A percentile compares a stretch with the other conserved stretches of the same genome.
Conservation (phyloP, 441 rosid species). For the Monsonia emarginata region DNA sequence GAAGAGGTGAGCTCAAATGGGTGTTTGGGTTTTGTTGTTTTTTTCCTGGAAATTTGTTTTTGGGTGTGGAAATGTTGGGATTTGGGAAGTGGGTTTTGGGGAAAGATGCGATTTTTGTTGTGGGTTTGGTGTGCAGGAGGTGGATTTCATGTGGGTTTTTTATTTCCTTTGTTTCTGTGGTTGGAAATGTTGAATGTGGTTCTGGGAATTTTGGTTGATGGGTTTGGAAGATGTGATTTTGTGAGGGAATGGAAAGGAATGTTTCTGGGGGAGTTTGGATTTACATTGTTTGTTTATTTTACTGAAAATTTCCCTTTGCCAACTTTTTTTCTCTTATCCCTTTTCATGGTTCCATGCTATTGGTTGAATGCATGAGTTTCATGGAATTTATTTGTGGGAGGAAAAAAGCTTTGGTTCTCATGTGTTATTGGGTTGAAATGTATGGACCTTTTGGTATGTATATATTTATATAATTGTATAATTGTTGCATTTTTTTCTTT, state of each 20-base stretch:
- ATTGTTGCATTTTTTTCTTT: not conserved
- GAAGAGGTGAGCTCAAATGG: slow-evolving; percentile 21
- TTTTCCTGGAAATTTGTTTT: not conserved
- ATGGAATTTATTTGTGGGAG: not conserved
- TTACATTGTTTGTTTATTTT: slow-evolving; percentile 14
- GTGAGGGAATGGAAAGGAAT: not conserved
- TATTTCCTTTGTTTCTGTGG: not conserved
- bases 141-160: not conserved
- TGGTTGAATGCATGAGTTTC: slow-evolving; percentile 1
- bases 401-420: not conserved
- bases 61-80: not conserved
- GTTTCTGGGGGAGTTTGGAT: slow-evolving; percentile 8
- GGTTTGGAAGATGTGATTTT: not conserved
- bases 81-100: not conserved
- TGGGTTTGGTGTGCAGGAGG: not conserved
- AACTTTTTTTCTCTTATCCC: not conserved
- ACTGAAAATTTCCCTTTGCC: slow-evolving; percentile 14
- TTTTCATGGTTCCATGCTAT: slow-evolving; percentile 1
- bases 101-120: not conserved
- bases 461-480: not conserved
- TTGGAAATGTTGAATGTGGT: not conserved
- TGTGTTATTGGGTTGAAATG: slow-evolving; percentile 4
- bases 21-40: not conserved
- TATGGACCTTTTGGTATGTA: not conserved
- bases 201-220: not conserved